Conservation (phyloP, 23 red algal genomes). For the Gracilaria caudata region DNA sequence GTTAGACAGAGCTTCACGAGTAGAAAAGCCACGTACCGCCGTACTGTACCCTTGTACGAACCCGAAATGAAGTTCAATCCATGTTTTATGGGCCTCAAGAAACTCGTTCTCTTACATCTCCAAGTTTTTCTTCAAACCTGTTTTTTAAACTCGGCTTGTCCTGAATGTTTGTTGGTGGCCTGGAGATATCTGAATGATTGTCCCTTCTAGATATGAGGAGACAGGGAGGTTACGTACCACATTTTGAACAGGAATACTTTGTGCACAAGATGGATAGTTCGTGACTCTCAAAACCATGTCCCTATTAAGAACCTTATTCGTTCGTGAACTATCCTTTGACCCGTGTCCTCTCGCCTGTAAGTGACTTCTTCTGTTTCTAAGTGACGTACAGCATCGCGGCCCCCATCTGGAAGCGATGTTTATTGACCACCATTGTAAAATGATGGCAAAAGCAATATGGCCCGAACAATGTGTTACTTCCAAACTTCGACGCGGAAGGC, state of each 20-base stretch:
- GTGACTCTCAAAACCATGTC: neutral
- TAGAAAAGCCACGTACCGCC: neutral
- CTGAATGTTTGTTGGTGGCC: neutral
- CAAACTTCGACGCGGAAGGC: neutral
- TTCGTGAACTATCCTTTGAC: neutral
- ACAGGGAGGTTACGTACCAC: neutral
- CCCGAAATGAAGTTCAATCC: neutral
- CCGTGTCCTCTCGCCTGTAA: neutral
- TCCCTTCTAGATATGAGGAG: neutral
- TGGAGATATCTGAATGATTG: neutral
- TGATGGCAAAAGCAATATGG: neutral
- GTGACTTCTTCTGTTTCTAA: neutral
- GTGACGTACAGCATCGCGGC: neutral
- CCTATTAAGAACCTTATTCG: neutral
- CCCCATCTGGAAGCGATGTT: neutral
- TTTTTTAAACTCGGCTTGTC: neutral
- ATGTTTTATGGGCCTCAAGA: neutral
- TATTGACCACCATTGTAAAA: neutral
- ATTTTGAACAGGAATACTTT: neutral
- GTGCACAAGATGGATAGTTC: neutral
- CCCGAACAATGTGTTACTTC: neutral
- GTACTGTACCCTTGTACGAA: too few species aligned
- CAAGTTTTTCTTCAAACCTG: neutral
- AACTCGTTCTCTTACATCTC: neutral
- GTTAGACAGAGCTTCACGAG: neutral